Evolutionary conservation across 805 yeast genomes (phyloP).

Genomic region (Candida piceae): DNA sequence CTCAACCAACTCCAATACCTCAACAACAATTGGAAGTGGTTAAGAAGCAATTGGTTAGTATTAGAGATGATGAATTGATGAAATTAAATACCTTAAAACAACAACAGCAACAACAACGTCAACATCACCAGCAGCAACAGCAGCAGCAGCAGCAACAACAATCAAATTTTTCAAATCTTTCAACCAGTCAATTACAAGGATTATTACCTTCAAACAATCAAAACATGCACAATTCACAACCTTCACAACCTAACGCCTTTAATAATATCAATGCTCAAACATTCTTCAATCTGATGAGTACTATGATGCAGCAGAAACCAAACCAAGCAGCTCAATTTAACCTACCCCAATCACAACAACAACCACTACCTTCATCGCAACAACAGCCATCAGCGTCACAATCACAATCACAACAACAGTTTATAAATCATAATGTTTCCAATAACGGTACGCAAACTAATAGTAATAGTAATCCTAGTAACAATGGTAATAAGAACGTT

Average conservation of each 20-base stretch:
- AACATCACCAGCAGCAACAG: constrained; percentile 15
- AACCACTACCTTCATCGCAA: constrained; percentile 5
- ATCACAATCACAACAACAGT: background rate
- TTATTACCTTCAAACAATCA: constrained; percentile 9
- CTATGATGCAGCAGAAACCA: constrained; percentile 14
- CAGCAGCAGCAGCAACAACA: constrained; percentile 18
- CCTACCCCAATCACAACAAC: background rate
- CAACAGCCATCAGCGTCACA: constrained; percentile 5
- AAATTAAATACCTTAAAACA: constrained; percentile 22
- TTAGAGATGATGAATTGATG: constrained; percentile 30
- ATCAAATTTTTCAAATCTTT: constrained; percentile 7
- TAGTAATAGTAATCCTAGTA: background rate
- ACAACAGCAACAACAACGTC: constrained; percentile 22
- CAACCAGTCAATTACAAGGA: constrained; percentile 14
- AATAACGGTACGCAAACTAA: background rate
- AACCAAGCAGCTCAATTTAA: constrained; percentile 1
- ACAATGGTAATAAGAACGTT: constrained; percentile 4
- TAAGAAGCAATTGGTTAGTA: constrained; percentile 27
- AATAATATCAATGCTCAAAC: constrained; percentile 17
- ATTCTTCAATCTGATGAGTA: constrained; percentile 22
- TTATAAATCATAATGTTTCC: background rate
- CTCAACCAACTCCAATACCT: constrained; percentile 24
- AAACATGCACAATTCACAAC: constrained; percentile 3
- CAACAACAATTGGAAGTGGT: constrained; percentile 28
- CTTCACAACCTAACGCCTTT: background rate